Conservation (phyloP, 345 rosid species). For the Citrus trifoliata region DNA sequence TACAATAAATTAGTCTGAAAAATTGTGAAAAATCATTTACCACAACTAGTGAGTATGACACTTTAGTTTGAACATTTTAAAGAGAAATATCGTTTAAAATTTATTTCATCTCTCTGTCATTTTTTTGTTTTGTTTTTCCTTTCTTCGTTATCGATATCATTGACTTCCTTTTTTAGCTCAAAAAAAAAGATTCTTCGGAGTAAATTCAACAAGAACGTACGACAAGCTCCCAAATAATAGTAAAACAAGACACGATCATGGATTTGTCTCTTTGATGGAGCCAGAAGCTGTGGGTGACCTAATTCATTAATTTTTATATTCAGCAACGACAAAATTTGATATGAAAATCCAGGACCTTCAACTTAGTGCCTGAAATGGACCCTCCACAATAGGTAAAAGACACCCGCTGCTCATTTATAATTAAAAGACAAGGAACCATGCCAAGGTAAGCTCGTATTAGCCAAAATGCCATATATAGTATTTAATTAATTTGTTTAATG, state of each 20-base stretch:
- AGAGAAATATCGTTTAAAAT: not conserved
- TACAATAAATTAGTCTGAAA: too few relatives aligned
- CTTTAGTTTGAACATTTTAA: too few relatives aligned
- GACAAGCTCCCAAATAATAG: not conserved
- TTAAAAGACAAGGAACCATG: not conserved
- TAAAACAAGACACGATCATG: not conserved
- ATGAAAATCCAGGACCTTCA: not conserved
- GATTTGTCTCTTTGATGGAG: not conserved
- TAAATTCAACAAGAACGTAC: not conserved
- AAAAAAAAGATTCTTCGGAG: not conserved
- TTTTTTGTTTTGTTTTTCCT: too few relatives aligned
- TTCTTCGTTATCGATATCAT: not conserved
- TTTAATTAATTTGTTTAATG: not conserved
- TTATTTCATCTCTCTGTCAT: not conserved
- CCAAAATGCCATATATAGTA: not conserved
- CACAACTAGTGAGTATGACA: too few relatives aligned
- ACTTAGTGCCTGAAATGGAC: constrained; percentile 9
- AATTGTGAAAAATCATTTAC: too few relatives aligned
- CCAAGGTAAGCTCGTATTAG: not conserved
- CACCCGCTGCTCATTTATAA: not conserved
- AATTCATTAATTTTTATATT: not conserved
- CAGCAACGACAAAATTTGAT: not conserved
- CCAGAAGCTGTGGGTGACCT: not conserved
- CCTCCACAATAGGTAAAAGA: constrained; percentile 1
- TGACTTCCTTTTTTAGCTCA: not conserved